These are phyloP conservation scores for Candida krabiensis DNA, from an alignment of 805 yeast species.

Conservation along the genomic window DNA sequence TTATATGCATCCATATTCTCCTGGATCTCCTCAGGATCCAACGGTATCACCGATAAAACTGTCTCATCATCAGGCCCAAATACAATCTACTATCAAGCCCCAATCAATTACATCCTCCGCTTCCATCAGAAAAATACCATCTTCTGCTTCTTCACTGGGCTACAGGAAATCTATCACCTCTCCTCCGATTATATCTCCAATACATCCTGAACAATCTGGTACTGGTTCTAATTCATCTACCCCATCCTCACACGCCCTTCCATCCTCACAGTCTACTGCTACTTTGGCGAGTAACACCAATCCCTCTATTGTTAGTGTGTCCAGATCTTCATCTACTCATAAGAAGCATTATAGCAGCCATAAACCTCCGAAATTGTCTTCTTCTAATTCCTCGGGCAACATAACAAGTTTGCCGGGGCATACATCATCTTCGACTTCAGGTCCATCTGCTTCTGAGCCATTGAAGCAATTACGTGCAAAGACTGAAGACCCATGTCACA, in stretches of 20 bases:
- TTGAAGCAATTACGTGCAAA: constrained; percentile 81
- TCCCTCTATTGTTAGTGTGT: constrained; percentile 4
- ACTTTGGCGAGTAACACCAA: constrained; percentile 3
- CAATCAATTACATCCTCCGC: constrained; percentile 15
- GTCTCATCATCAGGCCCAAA: constrained; percentile 22
- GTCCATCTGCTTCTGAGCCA: constrained; percentile 49
- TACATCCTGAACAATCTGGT: constrained; percentile 12
- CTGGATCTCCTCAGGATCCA: constrained; percentile 6
- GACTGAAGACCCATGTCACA: constrained; percentile 87
- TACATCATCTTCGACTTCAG: constrained; percentile 2
- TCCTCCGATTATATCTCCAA: constrained; percentile 21
- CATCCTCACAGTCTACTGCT: constrained; percentile 4
- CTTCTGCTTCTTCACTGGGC: constrained; percentile 7
- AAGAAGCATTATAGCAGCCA: constrained; percentile 7
- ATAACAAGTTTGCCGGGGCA: constrained; percentile 5
- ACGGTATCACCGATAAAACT: constrained; percentile 13
- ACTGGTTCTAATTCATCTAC: constrained; percentile 5
- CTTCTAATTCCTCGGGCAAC: constrained; percentile 12
- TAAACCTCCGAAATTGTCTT: constrained; percentile 10
- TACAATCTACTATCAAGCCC: constrained; percentile 23
- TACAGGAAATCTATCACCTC: constrained; percentile 16
- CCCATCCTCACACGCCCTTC: constrained; percentile 4
- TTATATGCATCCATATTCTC: constrained; percentile 9
- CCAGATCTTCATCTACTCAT: background rate
- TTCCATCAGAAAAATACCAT: constrained; percentile 6